phyloP scores from a whole-genome alignment of 257 asterid genomes.

The Solanum megistacrolobum region DNA sequence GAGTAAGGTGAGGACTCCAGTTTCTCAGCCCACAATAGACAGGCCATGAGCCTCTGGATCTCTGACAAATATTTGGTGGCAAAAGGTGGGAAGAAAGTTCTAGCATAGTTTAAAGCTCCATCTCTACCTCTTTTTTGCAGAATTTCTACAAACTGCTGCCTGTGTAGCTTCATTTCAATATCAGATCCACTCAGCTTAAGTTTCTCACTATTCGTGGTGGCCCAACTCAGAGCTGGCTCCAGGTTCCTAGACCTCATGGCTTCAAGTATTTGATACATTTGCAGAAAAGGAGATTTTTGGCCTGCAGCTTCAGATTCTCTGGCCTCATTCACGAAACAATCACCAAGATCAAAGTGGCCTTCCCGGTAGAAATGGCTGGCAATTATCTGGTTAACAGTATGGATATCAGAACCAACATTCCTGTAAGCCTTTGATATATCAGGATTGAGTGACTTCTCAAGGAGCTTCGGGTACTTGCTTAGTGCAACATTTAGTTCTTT shows the following conservation, averaged over 20 bases:
- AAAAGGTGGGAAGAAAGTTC: slow-evolving; percentile 47
- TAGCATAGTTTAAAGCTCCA: slow-evolving; percentile 66
- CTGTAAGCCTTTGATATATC: slow-evolving; percentile 87
- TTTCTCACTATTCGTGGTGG: slow-evolving; percentile 41
- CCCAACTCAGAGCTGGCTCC: slow-evolving; percentile 85
- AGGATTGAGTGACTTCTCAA: slow-evolving; percentile 71
- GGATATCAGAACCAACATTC: slow-evolving; percentile 58
- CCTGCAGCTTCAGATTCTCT: slow-evolving; percentile 43
- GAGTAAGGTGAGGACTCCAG: slow-evolving; percentile 81
- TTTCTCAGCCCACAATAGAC: slow-evolving; percentile 65
- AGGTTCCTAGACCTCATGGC: slow-evolving; percentile 60
- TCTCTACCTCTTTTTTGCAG: slow-evolving; percentile 58
- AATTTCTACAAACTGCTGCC: slow-evolving; percentile 71
- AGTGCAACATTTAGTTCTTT: slow-evolving; percentile 70
- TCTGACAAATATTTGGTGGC: slow-evolving; percentile 58
- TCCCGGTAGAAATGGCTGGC: slow-evolving; percentile 81
- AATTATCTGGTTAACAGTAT: slow-evolving; percentile 58
- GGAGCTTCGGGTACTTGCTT: slow-evolving; percentile 72
- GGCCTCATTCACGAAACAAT: slow-evolving; percentile 52
- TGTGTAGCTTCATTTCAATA: slow-evolving; percentile 74
- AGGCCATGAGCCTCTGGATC: slow-evolving; percentile 77
- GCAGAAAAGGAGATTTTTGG: slow-evolving; percentile 46
- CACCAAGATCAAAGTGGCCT: slow-evolving; percentile 81
- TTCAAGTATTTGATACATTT: slow-evolving; percentile 68
- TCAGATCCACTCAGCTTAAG: slow-evolving; percentile 50